phyloP scores from a whole-genome alignment of 2,329 filamentous ascomycete species.

The Aspergillus uvarum region DNA sequence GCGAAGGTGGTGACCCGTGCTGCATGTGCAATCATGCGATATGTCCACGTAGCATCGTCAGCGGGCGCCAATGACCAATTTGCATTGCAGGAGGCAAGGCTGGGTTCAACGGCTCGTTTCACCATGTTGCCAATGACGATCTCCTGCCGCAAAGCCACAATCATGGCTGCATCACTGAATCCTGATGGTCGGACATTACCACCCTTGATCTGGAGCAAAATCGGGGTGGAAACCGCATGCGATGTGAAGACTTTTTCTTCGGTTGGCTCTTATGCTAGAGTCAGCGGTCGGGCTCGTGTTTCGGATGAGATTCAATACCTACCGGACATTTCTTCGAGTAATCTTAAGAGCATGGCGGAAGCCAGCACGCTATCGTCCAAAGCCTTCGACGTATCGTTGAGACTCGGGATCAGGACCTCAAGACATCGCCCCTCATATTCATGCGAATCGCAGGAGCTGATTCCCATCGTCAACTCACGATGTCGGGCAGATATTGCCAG shows the following conservation, averaged over 20 bases:
- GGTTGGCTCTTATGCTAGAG: not conserved
- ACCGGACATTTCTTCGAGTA: constrained; percentile 9
- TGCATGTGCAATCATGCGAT: constrained; percentile 2
- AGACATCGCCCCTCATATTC: constrained; percentile 4
- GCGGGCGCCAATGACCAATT: not conserved
- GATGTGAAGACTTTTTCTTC: not conserved
- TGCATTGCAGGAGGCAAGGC: not conserved
- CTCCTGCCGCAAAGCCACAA: constrained; percentile 6
- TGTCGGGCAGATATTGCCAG: constrained; percentile 5
- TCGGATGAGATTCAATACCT: not conserved
- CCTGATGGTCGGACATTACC: not conserved
- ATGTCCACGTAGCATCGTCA: constrained; percentile 5
- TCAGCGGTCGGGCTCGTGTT: not conserved
- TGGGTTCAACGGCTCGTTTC: constrained; percentile 1
- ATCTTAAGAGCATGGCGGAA: constrained; percentile 5
- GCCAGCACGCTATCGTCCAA: constrained; percentile 4
- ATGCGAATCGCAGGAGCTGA: not conserved
- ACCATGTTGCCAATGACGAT: constrained; percentile 4
- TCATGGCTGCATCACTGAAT: constrained; percentile 7
- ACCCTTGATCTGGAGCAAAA: not conserved
- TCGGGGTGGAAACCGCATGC: not conserved
- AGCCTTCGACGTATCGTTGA: not conserved
- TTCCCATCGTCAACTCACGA: not conserved
- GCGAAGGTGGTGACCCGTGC: constrained; percentile 7
- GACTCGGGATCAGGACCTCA: not conserved